Percentiles rank a stretch among this genome's conserved stretches.
These are phyloP conservation scores for Aspergillus taichungensis DNA, from an alignment of 495 filamentous ascomycete genomes.

Conservation along the genomic window DNA sequence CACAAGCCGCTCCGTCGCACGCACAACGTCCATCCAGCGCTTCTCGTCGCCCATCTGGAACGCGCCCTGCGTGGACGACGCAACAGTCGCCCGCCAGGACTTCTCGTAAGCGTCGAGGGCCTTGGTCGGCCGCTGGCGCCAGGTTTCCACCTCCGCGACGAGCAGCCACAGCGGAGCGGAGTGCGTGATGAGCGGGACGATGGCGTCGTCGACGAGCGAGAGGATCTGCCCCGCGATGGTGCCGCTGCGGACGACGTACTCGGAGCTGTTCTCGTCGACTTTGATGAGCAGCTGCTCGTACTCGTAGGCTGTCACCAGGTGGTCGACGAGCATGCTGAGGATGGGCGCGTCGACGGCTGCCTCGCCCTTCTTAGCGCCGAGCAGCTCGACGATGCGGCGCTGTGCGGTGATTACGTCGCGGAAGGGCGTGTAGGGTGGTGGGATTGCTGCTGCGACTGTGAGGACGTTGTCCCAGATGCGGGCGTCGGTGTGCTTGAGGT, in stretches of 20 bases:
- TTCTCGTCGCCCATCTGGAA: slow-evolving; percentile 43
- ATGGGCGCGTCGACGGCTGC: slow-evolving; percentile 67
- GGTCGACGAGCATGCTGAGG: slow-evolving; percentile 58
- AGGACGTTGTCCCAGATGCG: slow-evolving; percentile 95
- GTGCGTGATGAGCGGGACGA: slow-evolving; percentile 76
- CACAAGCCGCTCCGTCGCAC: slow-evolving; percentile 39
- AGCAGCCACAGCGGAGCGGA: slow-evolving; percentile 68
- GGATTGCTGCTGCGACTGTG: slow-evolving; percentile 67
- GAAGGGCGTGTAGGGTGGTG: slow-evolving; percentile 62
- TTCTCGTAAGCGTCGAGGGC: slow-evolving; percentile 80
- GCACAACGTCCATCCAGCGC: slow-evolving; percentile 39
- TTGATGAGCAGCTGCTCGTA: slow-evolving; percentile 30
- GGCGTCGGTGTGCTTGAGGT: slow-evolving; percentile 71
- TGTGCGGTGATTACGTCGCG: slow-evolving; percentile 65
- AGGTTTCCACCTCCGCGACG: slow-evolving; percentile 60
- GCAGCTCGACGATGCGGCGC: slow-evolving; percentile 63
- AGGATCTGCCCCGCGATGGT: slow-evolving; percentile 50
- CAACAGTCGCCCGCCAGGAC: slow-evolving; percentile 66
- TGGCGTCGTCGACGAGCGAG: slow-evolving; percentile 57
- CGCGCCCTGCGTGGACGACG: slow-evolving; percentile 40
- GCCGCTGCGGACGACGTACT: slow-evolving; percentile 30
- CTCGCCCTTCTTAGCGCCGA: slow-evolving; percentile 59
- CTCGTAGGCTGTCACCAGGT: slow-evolving; percentile 48
- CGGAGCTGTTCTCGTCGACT: slow-evolving; percentile 5
- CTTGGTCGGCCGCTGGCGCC: slow-evolving; percentile 54